phyloP scores from a whole-genome alignment of 75 land plant species.

The Picea sitchensis region DNA sequence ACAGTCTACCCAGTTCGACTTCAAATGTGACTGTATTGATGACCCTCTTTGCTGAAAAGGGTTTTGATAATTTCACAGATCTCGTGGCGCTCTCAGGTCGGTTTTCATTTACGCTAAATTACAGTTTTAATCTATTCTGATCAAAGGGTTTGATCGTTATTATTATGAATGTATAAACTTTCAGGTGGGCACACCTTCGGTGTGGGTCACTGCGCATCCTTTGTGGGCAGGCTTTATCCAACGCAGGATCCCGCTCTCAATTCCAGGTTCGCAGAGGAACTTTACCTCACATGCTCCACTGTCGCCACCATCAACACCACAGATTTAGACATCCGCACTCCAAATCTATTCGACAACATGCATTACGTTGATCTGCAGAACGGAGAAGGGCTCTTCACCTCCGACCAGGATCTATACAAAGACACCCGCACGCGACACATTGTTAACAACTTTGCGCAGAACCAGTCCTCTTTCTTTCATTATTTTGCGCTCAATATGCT shows the following conservation, averaged over 20 bases:
- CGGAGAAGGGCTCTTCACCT: not conserved
- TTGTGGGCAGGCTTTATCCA: slow-evolving; percentile 30
- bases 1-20: slow-evolving; percentile 9
- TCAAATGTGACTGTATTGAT: not conserved
- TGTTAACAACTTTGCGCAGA: not conserved
- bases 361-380: slow-evolving; percentile 1
- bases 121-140: not conserved
- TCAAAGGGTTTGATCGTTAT: not conserved
- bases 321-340: not conserved
- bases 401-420: not conserved
- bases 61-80: not conserved
- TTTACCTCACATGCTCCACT: not conserved
- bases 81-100: not conserved
- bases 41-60: not conserved
- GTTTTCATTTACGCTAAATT: not conserved
- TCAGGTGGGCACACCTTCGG: slow-evolving; percentile 37
- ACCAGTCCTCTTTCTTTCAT: slow-evolving; percentile 5
- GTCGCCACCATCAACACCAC: not conserved
- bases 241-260: slow-evolving; percentile 1
- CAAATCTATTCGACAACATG: slow-evolving; percentile 6
- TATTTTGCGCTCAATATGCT: slow-evolving; percentile 7
- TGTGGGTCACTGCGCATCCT: slow-evolving; percentile 19
- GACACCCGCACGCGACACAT: not conserved
- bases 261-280: not conserved
- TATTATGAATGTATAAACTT: not conserved